Evolutionary conservation across 129 eudicot genomes (phyloP).

Genomic region (Erigeron canadensis): DNA sequence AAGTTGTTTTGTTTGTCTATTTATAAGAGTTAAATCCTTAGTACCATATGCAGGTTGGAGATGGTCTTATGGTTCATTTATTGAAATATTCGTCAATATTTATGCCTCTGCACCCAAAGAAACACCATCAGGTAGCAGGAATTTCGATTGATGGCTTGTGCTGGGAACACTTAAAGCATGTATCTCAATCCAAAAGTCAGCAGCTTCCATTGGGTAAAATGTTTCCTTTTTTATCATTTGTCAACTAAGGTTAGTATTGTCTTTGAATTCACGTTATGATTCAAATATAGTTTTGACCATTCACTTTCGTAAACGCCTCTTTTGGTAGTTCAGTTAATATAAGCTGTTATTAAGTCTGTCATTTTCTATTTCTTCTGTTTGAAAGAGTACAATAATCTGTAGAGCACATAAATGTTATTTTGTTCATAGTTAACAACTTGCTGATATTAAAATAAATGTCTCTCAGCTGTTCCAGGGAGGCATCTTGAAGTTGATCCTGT

Average conservation of each 20-base stretch:
- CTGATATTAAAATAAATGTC: not conserved
- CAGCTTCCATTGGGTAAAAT: conserved; percentile 26
- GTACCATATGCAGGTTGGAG: conserved; percentile 62
- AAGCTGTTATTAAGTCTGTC: not conserved
- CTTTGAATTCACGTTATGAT: not conserved
- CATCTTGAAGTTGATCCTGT: conserved; percentile 20
- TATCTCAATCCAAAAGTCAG: conserved; percentile 20
- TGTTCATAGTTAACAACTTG: not conserved
- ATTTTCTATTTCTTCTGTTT: not conserved
- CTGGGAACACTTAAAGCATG: conserved; percentile 26
- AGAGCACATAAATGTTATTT: not conserved
- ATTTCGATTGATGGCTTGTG: conserved; percentile 45
- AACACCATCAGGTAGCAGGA: conserved; percentile 71
- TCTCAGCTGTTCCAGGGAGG: conserved; percentile 37
- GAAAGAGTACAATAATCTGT: not conserved
- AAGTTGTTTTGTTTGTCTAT: not conserved
- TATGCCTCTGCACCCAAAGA: conserved; percentile 54
- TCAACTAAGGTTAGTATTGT: not conserved
- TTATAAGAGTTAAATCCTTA: conserved; percentile 4
- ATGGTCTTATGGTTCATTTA: conserved; percentile 63
- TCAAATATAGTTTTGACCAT: not conserved
- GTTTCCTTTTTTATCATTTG: not conserved
- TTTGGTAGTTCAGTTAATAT: not conserved
- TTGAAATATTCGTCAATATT: conserved; percentile 56
- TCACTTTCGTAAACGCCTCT: not conserved